Conservation (phyloP, 2,329 filamentous ascomycete species). For the Neofusicoccum umdonicola region DNA sequence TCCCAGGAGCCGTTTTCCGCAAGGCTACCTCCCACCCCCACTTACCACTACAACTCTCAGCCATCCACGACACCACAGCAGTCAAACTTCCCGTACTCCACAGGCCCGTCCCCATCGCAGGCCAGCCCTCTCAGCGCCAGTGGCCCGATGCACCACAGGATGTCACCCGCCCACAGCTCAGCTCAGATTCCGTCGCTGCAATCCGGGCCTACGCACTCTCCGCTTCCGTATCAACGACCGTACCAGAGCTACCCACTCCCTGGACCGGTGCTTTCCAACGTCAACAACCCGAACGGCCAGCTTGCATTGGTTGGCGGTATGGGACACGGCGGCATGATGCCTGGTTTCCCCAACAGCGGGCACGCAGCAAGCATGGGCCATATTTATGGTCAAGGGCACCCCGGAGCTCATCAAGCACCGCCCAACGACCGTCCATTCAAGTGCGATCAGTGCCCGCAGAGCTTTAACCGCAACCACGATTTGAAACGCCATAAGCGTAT, state of each 20-base stretch:
- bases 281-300: conserved; percentile 69
- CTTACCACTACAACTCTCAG: conserved; percentile 60
- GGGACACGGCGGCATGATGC: conserved; percentile 53
- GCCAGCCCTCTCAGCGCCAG: conserved; percentile 50
- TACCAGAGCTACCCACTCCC: conserved; percentile 55
- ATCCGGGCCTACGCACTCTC: conserved; percentile 49
- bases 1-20: conserved; percentile 57
- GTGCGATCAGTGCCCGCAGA: conserved; percentile 87
- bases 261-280: conserved; percentile 73
- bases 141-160: conserved; percentile 43
- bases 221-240: conserved; percentile 48
- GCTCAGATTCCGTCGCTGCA: conserved; percentile 45
- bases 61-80: conserved; percentile 52
- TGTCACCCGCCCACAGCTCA: conserved; percentile 52
- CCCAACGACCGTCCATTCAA: conserved; percentile 85
- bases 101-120: conserved; percentile 49
- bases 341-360: conserved; percentile 56
- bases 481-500: conserved; percentile 94
- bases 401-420: conserved; percentile 40
- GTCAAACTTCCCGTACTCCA: conserved; percentile 47
- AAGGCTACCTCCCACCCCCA: conserved; percentile 58
- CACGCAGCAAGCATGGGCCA: conserved; percentile 65
- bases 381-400: conserved; percentile 48
- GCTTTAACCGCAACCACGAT: conserved; percentile 95
- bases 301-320: conserved; percentile 67